phyloP scores from a whole-genome alignment of 2,329 filamentous ascomycete species.

The Cercospora sp. region DNA sequence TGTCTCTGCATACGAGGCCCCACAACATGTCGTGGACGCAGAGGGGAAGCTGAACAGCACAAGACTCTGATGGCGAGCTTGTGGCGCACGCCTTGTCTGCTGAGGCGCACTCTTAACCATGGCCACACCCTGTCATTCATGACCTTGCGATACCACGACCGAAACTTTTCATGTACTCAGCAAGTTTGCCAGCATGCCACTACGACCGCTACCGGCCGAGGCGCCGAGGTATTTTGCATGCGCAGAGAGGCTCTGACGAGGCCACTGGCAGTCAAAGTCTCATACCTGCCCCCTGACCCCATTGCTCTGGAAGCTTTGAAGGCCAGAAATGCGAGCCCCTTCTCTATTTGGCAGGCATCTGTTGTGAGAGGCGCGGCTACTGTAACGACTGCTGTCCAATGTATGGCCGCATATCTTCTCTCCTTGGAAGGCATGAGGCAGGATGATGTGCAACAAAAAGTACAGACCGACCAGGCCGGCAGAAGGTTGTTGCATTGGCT shows the following conservation, averaged over 20 bases:
- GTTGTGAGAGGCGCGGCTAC: background rate
- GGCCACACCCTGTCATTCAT: too few relatives aligned
- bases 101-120: too few relatives aligned
- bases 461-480: background rate
- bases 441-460: background rate
- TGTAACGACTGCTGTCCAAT: background rate
- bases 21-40: too few relatives aligned
- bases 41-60: too few relatives aligned
- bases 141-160: too few relatives aligned
- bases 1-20: background rate
- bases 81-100: too few relatives aligned
- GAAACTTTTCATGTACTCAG: too few relatives aligned
- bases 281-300: background rate
- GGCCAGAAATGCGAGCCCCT: background rate
- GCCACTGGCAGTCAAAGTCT: background rate
- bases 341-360: background rate
- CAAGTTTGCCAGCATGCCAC: too few relatives aligned
- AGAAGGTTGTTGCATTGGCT: background rate
- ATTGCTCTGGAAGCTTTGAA: background rate
- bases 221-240: background rate
- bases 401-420: background rate
- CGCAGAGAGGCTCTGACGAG: background rate
- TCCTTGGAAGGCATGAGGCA: background rate
- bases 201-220: too few relatives aligned
- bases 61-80: too few relatives aligned